A percentile compares a stretch with the other conserved stretches of the same genome.
phyloP scores from a whole-genome alignment of 2,329 filamentous ascomycete species.

The Dactylellina cionopaga region DNA sequence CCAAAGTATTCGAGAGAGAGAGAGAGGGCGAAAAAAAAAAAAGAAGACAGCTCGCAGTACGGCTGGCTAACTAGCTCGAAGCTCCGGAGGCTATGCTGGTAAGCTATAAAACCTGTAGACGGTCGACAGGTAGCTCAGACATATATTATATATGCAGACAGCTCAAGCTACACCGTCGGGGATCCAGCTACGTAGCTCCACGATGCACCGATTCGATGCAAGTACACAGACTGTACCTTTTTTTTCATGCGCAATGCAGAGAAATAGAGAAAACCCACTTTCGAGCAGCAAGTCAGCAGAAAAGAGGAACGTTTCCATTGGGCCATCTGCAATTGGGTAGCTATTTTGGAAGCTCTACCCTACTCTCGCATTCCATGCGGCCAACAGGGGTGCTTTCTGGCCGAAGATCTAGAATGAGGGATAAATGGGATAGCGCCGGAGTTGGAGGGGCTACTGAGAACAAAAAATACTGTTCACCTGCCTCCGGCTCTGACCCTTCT shows the following conservation, averaged over 20 bases:
- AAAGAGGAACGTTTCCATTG: conserved; percentile 51
- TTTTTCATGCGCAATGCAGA: background rate
- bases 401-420: conserved; percentile 53
- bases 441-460: conserved; percentile 26
- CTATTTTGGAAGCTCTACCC: conserved; percentile 52
- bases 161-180: conserved; percentile 42
- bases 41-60: background rate
- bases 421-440: conserved; percentile 43
- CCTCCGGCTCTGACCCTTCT: background rate
- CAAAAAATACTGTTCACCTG: conserved; percentile 28
- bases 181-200: conserved; percentile 44
- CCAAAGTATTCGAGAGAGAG: background rate
- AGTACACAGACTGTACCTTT: conserved; percentile 5
- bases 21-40: background rate
- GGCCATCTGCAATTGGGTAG: conserved; percentile 49
- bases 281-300: conserved; percentile 29
- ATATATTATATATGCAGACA: conserved; percentile 43
- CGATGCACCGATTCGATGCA: conserved; percentile 28
- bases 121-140: conserved; percentile 10
- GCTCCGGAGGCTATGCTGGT: background rate
- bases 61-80: conserved; percentile 17
- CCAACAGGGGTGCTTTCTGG: conserved; percentile 50
- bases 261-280: conserved; percentile 28
- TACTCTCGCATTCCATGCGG: conserved; percentile 48
- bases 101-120: conserved; percentile 5